Base-by-base conservation (phyloP, 1,284 basidiomycete species). In the Heterobasidion parviporum region DNA sequence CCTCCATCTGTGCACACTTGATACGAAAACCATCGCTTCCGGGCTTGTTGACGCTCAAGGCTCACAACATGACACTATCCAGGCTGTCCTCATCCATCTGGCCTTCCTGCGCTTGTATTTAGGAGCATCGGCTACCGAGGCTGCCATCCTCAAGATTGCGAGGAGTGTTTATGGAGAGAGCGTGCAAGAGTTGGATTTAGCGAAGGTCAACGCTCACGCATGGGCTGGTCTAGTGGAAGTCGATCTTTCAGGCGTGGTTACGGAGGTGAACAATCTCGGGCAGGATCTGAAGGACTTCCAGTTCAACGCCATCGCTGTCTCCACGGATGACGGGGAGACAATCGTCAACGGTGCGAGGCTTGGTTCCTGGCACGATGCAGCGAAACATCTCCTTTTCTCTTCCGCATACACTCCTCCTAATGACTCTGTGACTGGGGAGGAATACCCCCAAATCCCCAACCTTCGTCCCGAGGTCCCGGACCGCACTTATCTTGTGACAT, bases 401-500 rank as follows among this genome's bases (percentile, higher is more conserved):
- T 81, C 88, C 56, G 85, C 87, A n/a, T 89, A 84, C 70, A 76
- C 80, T n/a, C 78, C 82, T 9, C 71, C 82, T 12, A 71, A 68
- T 41, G 63, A 70, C 20, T 62, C 70, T 18, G 59, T 64, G 43
- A 59, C 68, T 15, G 65, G 65, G 20, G 76, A 78, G 52, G 72
- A 79, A 35, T 79, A 82, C 61, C 73, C 80, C 5, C 80, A 81
- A 61, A 76, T 86, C 59, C 80, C 84, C n/a, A 74, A 83, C 3
- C 75, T 95, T 51, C 89, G 89, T 44, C 97, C 96, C 26, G 94
- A 97, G 66, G 69, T 91, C 43, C 75, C 88, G 14, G 97, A 98
- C 61, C 86, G 90, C 67, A 98, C 94, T 36, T 98, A 83, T 82
- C 84, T 98, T 60, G 87, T 98, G 59, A 94, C 89, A 16, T 95